Base-by-base conservation (phyloP, 2,329 filamentous ascomycete species). In the Calonectria pauciramosa region DNA sequence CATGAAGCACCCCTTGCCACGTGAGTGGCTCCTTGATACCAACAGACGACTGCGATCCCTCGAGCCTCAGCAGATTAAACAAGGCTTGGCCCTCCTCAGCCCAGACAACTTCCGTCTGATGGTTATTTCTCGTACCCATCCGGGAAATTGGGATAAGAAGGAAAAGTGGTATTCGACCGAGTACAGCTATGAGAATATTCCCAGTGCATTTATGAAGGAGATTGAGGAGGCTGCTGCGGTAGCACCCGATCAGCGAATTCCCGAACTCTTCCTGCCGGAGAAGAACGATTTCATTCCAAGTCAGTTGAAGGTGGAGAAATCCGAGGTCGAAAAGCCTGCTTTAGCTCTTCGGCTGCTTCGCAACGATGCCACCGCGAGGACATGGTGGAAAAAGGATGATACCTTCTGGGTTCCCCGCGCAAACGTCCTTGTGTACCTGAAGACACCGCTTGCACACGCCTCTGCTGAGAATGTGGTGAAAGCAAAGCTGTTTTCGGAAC, bases 151-250 rank as follows among this genome's bases (percentile, higher is more conserved):
- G 95, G 91, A 97, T 77, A 87, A 93, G 83, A 97, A 94, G 82
- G 97, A 99, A 87, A 95, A 96, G 83, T 99, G 97, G 97, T 99
- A 99, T 80, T 96, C 96, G 10, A 99, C 97, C 0, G 96, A 99
- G 82, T 98, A 98, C 86, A 94, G 92, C 77, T 90, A 93, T 38
- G 94, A 97, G 82, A 93, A 92, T 81, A 94, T 99, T 41, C 93
- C 96, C 0, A 83, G 89, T 18, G 92, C 95, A 28, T 93, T 98
- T 79, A 88, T 98, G 83, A 86, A 89, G 14, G 92, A 95, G 68
- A 89, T 98, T 75, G 88, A 90, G 69, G 86, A 90, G 73, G 95
- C 95, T 2, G 88, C 91, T 36, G 85, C 90, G 2, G 90, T 90
- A 52, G 86, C 90, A 1, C 85, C 89, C 0, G 87, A 88, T 30